A percentile compares a stretch with the other conserved stretches of the same genome.
phyloP scores from a whole-genome alignment of 371 early-diverging fungal genomes.

The Homolaphlyctis polyrhiza region DNA sequence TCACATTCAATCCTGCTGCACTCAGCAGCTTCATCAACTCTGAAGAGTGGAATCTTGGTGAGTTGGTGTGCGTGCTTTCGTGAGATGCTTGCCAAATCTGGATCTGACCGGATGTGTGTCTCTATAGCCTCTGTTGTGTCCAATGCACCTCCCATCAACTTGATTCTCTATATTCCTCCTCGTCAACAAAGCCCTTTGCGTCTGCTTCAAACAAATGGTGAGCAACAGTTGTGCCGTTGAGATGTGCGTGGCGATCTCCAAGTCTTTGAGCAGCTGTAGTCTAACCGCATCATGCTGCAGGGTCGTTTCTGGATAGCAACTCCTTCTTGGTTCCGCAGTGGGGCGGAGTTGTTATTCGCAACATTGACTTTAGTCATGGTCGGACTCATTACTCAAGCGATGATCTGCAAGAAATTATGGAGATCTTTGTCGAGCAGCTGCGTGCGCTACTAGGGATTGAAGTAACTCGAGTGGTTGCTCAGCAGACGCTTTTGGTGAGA shows the following conservation, averaged over 20 bases:
- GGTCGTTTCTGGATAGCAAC: conserved; percentile 42
- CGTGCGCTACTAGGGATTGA: conserved; percentile 72
- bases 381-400: conserved; percentile 13
- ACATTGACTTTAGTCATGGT: conserved; percentile 33
- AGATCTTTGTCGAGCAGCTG: conserved; percentile 71
- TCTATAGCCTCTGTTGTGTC: conserved; percentile 74
- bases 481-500: conserved; percentile 11
- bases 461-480: conserved; percentile 9
- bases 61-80: conserved; percentile 2
- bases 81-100: neutral
- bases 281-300: no score
- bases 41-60: conserved; percentile 87
- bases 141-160: conserved; percentile 74
- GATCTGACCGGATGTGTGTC: neutral
- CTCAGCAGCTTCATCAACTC: conserved; percentile 81
- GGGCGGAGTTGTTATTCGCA: conserved; percentile 84
- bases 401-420: conserved; percentile 68
- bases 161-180: conserved; percentile 79
- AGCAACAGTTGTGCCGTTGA: conserved; percentile 2
- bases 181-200: conserved; percentile 60
- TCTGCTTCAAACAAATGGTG: conserved; percentile 54
- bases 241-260: no score
- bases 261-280: no score
- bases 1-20: conserved; percentile 51
- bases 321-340: conserved; percentile 88